These are phyloP conservation scores for Polytolypa hystricis DNA, from an alignment of 2,329 filamentous ascomycete species.

Conservation along the genomic window DNA sequence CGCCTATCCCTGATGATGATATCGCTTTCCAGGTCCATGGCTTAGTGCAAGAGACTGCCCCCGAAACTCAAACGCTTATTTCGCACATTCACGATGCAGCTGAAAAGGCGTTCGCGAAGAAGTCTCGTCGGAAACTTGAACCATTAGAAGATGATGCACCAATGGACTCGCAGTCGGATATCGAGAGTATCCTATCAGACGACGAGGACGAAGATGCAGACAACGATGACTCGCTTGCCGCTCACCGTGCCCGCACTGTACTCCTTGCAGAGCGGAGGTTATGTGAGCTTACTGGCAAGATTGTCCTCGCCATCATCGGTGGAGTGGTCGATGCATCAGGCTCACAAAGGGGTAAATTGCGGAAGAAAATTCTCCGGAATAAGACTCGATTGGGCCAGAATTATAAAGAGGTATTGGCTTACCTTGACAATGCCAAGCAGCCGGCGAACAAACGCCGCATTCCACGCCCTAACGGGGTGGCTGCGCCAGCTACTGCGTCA, in stretches of 20 bases:
- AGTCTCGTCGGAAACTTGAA: conserved; percentile 37
- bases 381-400: conserved; percentile 69
- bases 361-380: conserved; percentile 65
- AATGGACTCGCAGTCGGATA: conserved; percentile 51
- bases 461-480: conserved; percentile 3
- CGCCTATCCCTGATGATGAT: conserved; percentile 35
- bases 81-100: conserved; percentile 65
- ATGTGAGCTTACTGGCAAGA: conserved; percentile 74
- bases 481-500: not conserved
- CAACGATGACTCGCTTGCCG: conserved; percentile 26
- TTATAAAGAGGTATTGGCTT: conserved; percentile 72
- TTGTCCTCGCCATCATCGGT: conserved; percentile 68
- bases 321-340: conserved; percentile 59
- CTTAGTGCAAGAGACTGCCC: conserved; percentile 58
- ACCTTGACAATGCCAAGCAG: conserved; percentile 58
- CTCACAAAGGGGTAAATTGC: conserved; percentile 51
- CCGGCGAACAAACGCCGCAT: conserved; percentile 1
- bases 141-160: conserved; percentile 50
- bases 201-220: conserved; percentile 28
- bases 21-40: conserved; percentile 46
- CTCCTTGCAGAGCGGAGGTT: conserved; percentile 74
- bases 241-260: conserved; percentile 50
- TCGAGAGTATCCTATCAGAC: conserved; percentile 41
- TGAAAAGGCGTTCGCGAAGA: conserved; percentile 69
- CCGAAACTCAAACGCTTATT: conserved; percentile 53